Evolutionary conservation across 1,139 yeast genomes (phyloP), one percentile per base, ranked within the genome.

Genomic region (Blastobotrys raffinosifermentans): DNA sequence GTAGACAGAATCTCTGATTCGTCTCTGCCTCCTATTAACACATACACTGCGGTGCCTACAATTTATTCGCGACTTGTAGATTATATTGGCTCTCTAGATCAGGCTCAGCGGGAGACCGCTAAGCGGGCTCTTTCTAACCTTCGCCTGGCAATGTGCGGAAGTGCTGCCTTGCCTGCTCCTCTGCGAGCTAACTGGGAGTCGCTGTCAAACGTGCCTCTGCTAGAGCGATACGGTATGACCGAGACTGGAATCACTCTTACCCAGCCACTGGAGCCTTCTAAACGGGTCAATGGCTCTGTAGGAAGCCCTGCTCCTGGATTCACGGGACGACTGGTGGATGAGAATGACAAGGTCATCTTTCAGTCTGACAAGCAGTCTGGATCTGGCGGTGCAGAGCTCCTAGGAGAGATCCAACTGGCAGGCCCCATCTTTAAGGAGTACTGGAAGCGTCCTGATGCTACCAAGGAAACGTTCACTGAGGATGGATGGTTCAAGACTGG

Each of bases 11-110:
- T 60, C 10, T 19, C 41, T n/a, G 46, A 48, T 31, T 39, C 38
- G 5, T 20, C 44, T 6, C 47, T 51, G n/a, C 60, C 60, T 2
- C 47, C 49, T 2, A 54, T 61, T 37, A 58, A 61, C 35, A 52
- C 64, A 9, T 61, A 55, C 45, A 60, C 65, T 13, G 66, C 66
- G 7, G 65, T 61, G 10, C 66, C 66, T n/a, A 61, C 66, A 8
- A 58, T 61, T 21, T 61, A 60, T 45, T 50, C 62, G 4, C 49
- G 55, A 7, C 44, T 59, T 13, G 50, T 57, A 9, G 39, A 48
- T 14, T 46, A 50, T 23, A 41, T 58, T 40, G 43, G 51, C 21
- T 26, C 49, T 3, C 37, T 50, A 14, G 32, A 34, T 4, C 17
- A 26, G 2, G 33, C 26, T 5, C 26, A 43, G 14, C 19, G 26